Base-by-base conservation (phyloP, 2,329 filamentous ascomycete genomes). In the Aspergillus aculeatus region DNA sequence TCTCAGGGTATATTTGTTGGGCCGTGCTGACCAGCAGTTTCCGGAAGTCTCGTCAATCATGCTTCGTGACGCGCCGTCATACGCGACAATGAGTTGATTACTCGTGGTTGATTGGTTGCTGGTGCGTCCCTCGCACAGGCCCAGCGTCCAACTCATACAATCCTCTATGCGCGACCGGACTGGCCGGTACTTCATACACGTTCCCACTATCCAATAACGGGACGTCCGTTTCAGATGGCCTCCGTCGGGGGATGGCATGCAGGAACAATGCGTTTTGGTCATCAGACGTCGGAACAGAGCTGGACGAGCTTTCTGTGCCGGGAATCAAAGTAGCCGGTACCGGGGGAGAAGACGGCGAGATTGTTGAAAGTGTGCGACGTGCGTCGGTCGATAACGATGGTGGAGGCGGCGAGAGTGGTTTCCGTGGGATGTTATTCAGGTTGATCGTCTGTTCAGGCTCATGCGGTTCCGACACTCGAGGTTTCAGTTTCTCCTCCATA, bases 171-270 rank as follows among this genome's bases (percentile, higher is more conserved):
- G n/a, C 38, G 38, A 49, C 51, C 19, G 56, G 38, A 55, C 57
- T 31, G 32, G 12, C 57, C 19, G 62, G 56, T 23, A 56, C 66
- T 51, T 69, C 67, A 55, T 66, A 60, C 50, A 69, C 66, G 51
- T 65, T 48, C 24, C 50, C 64, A n/a, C 65, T 65, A 61, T 69
- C 66, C 50, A 69, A 21, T 60, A 69, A 68, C 16, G 65, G 66
- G 7, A 68, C 64, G 11, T 66, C 65, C 9, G 58, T 59, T 51
- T 66, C 65, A 0, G 58, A 60, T 12, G 61, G 65, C 12, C 47
- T 35, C 11, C 57, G 54, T 1, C 32, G 52, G 3, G 61, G 58
- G 4, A 57, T 58, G 3, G 59, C n/a, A 11, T 54, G 44, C 38
- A 65, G 35, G 47, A 65, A 66, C 24, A 66, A 35, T 47, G 61